These are phyloP conservation scores for Fusarium siculi DNA, from an alignment of 2,329 filamentous ascomycete genomes.

Conservation along the genomic window DNA sequence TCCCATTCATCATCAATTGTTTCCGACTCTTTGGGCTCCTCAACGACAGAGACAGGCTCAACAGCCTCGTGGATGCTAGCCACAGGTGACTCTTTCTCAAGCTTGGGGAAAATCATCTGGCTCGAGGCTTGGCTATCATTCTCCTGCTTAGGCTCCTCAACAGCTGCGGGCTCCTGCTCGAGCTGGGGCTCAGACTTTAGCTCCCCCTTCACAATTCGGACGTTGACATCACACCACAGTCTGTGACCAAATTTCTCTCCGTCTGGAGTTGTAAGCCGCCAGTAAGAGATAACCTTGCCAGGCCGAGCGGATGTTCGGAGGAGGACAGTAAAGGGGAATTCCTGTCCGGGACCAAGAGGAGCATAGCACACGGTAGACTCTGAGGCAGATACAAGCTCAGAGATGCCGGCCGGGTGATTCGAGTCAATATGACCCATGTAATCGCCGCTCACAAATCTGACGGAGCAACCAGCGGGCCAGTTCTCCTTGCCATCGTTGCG, in stretches of 20 bases:
- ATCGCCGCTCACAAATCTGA: slow-evolving; percentile 93
- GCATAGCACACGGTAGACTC: slow-evolving; percentile 82
- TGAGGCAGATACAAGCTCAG: slow-evolving; percentile 79
- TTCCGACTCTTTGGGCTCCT: slow-evolving; percentile 61
- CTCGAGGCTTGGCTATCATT: slow-evolving; percentile 46
- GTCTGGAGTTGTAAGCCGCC: slow-evolving; percentile 86
- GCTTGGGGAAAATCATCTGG: slow-evolving; percentile 95
- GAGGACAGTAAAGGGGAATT: slow-evolving; percentile 82
- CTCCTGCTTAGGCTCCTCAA: slow-evolving; percentile 46
- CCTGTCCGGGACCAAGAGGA: slow-evolving; percentile 77
- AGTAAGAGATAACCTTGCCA: slow-evolving; percentile 92
- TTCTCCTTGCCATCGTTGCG: slow-evolving; percentile 81
- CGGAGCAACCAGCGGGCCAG: slow-evolving; percentile 91
- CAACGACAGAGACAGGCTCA: slow-evolving; percentile 65
- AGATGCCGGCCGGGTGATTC: slow-evolving; percentile 79
- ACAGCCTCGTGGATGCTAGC: slow-evolving; percentile 79
- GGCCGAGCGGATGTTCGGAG: slow-evolving; percentile 82
- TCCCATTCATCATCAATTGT: slow-evolving; percentile 71
- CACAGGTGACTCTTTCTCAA: slow-evolving; percentile 91
- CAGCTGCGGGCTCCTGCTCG: slow-evolving; percentile 27
- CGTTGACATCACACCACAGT: slow-evolving; percentile 92
- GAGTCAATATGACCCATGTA: slow-evolving; percentile 95
- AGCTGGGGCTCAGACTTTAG: slow-evolving; percentile 24
- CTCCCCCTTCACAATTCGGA: slow-evolving; percentile 59
- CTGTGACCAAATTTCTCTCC: slow-evolving; percentile 90